Evolutionary conservation across 1,284 basidiomycete species (phyloP), one percentile per base, ranked within the genome.

Genomic region (Anthracocystis setariae): DNA sequence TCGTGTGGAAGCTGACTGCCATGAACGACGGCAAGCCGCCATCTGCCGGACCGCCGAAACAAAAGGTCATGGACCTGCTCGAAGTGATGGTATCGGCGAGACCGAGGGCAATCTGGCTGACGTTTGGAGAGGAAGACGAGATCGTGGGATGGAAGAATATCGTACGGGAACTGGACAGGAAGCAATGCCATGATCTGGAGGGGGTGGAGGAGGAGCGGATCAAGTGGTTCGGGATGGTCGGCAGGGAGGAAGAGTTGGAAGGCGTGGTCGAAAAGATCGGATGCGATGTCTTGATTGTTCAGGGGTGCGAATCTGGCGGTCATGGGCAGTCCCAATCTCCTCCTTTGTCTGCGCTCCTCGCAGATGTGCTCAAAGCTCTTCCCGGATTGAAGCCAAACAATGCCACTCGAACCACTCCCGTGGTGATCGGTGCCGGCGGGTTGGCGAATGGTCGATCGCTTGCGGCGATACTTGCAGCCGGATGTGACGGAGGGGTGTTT

Each of bases 241-340:
- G 74, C 12, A 59, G 62, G 5, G 57, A 73, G 35, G 55, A 65
- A 9, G 73, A 81, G 54, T 60, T 78, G 2, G 46, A 51, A 23
- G 27, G 42, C 9, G 77, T 72, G 3, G 75, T 77, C 1, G 72
- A 76, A 40, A 62, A 60, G 39, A 56, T 55, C 29, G 47, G 53
- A 10, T 72, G 76, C 17, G 79, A 81, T 33, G 76, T 80, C 13
- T 46, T 82, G 32, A 67, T 79, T 20, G 65, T 78, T 5, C 76
- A 78, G 48, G 75, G 77, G 15, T 55, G 59, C 37, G 79, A 80
- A 46, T 74, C 79, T 0, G 80, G 80, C 5, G 79, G 80, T 0
- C 80, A 82, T 56, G 79, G 79, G 3, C 62, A 76, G 25, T 77
- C 71, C 15, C 46, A 70, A 24, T 63, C 79, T 5, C 80, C 78